Percentiles rank a stretch among this genome's conserved stretches.
Evolutionary conservation across 495 filamentous ascomycete species (phyloP).

Genomic region (Penicillium argentinense): DNA sequence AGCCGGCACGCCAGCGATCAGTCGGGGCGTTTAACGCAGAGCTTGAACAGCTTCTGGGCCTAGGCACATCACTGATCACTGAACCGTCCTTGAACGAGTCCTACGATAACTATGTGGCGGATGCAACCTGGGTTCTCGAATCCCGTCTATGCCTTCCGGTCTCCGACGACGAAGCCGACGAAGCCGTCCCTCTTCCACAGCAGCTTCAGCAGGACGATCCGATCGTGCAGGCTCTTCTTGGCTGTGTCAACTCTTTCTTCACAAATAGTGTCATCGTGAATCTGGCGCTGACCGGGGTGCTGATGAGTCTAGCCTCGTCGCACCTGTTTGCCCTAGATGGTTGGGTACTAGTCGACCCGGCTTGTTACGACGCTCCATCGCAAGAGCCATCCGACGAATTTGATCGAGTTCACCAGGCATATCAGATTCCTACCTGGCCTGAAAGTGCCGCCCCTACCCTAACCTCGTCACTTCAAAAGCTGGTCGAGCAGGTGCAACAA

Average conservation of each 20-base stretch:
- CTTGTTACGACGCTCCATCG: slow-evolving; percentile 29
- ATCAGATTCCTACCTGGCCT: slow-evolving; percentile 41
- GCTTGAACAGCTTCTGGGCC: slow-evolving; percentile 66
- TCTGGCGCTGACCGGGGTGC: slow-evolving; percentile 75
- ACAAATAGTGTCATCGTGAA: slow-evolving; percentile 89
- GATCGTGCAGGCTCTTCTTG: slow-evolving; percentile 67
- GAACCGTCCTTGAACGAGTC: slow-evolving; percentile 71
- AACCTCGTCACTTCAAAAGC: slow-evolving; percentile 39
- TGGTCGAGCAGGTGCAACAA: slow-evolving; percentile 63
- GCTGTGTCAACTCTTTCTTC: slow-evolving; percentile 75
- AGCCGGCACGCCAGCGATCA: slow-evolving; percentile 63
- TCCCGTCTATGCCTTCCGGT: slow-evolving; percentile 55
- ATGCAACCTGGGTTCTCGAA: slow-evolving; percentile 76
- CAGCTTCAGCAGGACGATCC: slow-evolving; percentile 69
- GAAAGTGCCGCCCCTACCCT: slow-evolving; percentile 37
- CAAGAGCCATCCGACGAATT: slow-evolving; percentile 14
- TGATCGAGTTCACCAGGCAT: slow-evolving; percentile 29
- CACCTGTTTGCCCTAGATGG: slow-evolving; percentile 78
- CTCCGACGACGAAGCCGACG: slow-evolving; percentile 23
- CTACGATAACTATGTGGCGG: slow-evolving; percentile 80
- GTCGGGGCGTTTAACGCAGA: slow-evolving; percentile 79
- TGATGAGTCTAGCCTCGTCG: slow-evolving; percentile 81
- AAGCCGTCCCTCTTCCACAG: slow-evolving; percentile 30
- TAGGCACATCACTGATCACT: slow-evolving; percentile 71
- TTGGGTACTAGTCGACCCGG: slow-evolving; percentile 81